Evolutionary conservation across 164 flowering plant species (phyloP), one percentile per base, ranked within the genome.

Genomic region (Annona squamosa): DNA sequence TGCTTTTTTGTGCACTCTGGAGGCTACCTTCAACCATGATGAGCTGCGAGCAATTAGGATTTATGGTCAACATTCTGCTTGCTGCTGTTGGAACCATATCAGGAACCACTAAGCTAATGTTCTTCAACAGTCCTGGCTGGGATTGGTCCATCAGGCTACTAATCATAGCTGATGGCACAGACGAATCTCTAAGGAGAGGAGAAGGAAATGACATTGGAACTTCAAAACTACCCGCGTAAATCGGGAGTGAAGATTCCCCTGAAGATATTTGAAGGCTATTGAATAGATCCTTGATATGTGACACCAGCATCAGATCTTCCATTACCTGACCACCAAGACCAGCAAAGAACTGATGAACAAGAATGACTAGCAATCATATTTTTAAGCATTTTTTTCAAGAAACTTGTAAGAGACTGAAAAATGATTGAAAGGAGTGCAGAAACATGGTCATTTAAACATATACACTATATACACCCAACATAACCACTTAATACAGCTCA

Each of bases 251-350:
- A 44, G 59, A 43, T 48, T 26, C 69, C 67, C 61, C 81, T 9
- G 56, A 41, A 48, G 65, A 68, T 74, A 63, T 71, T 42, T 78
- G 81, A 78, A 79, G 72, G 43, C 78, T 65, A 48, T 65, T 75
- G 78, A 91, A 87, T 65, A 76, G 77, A 69, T 76, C 79, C 76
- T 75, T 87, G 62, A 91, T 67, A 67, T 71, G 75, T 65, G 84
- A 75, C 69, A 87, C 87, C 59, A 84, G 48, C 42, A 73, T 69
- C 63, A 67, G 73, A 80, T 89, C 87, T 74, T 91, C 91, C 70
- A 73, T 65, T 43, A 93, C 87, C 98, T 93, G 86, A 76, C 45
- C 68, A 12, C 17, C 13, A 13, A 66, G 18, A 66, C 5, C 10
- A 47, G 5, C 12, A 63, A n/a, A 48, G 59, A 42, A n/a, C 0